Conservation (phyloP, 2,329 filamentous ascomycete species). For the Colletotrichum noveboracense region DNA sequence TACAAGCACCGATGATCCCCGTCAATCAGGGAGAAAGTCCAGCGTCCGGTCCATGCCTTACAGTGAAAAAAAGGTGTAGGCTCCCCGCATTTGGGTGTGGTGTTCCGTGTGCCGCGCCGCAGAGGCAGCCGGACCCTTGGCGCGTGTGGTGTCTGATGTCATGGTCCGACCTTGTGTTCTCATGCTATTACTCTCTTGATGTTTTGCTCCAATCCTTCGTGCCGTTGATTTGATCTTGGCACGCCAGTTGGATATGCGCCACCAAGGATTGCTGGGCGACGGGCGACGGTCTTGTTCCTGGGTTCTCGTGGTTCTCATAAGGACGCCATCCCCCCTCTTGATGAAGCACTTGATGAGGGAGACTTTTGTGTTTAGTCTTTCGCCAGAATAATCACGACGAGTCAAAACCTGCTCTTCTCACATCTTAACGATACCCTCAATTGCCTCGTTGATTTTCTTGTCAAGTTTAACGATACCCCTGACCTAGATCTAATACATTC, state of each 20-base stretch:
- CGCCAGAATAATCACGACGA: too few relatives aligned
- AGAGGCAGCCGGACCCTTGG: not conserved
- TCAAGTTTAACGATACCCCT: not conserved
- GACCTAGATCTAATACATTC: not conserved
- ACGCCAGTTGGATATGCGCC: not conserved
- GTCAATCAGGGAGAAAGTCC: not conserved
- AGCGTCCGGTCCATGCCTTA: not conserved
- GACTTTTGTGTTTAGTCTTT: too few relatives aligned
- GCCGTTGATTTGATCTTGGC: not conserved
- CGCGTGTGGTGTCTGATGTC: not conserved
- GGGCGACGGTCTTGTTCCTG: rapidly evolving
- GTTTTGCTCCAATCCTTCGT: not conserved
- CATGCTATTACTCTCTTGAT: not conserved
- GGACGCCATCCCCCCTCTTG: not conserved
- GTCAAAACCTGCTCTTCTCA: not conserved
- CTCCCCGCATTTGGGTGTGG: not conserved
- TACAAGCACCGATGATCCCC: conserved; percentile 2
- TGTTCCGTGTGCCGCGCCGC: not conserved
- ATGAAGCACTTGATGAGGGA: too few relatives aligned
- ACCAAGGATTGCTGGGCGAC: conserved; percentile 1
- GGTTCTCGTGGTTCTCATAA: not conserved
- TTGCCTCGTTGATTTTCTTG: too few relatives aligned
- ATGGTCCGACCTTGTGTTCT: not conserved
- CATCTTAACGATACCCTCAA: not conserved
- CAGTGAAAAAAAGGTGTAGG: not conserved